Percentiles rank a stretch among this genome's conserved stretches.
Conservation (phyloP, 1,284 basidiomycete genomes). For the Malassezia nana region DNA sequence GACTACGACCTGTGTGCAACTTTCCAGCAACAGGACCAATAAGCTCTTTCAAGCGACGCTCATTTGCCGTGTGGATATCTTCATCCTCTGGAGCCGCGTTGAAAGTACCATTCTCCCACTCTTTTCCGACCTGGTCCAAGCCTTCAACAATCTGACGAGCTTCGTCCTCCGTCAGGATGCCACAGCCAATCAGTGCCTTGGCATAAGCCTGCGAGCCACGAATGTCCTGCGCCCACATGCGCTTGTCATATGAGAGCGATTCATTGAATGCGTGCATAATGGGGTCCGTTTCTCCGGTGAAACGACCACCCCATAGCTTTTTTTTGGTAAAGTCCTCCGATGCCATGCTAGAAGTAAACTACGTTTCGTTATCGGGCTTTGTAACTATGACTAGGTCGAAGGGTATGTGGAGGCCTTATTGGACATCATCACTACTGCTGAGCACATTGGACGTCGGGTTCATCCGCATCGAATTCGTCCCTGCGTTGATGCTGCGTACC, state of each 20-base stretch:
- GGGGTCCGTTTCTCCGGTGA: slow-evolving; percentile 44
- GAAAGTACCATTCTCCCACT: slow-evolving; percentile 59
- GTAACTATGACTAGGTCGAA: slow-evolving; percentile 3
- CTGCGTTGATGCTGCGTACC: slow-evolving; percentile 24
- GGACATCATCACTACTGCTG: slow-evolving; percentile 20
- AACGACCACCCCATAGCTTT: slow-evolving; percentile 48
- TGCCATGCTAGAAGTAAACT: neutral
- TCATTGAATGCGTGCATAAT: slow-evolving; percentile 46
- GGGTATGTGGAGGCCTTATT: slow-evolving; percentile 4
- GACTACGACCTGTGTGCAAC: slow-evolving; percentile 78
- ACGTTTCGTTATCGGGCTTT: neutral
- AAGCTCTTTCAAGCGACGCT: slow-evolving; percentile 81
- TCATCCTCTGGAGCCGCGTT: slow-evolving; percentile 64
- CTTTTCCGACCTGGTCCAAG: slow-evolving; percentile 65
- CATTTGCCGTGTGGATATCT: slow-evolving; percentile 99
- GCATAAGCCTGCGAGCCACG: slow-evolving; percentile 90
- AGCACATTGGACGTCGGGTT: slow-evolving; percentile 36
- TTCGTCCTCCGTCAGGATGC: slow-evolving; percentile 69
- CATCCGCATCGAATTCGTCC: slow-evolving; percentile 24
- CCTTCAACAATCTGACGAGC: slow-evolving; percentile 62
- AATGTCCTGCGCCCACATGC: slow-evolving; percentile 86
- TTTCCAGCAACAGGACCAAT: slow-evolving; percentile 58
- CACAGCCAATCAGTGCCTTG: slow-evolving; percentile 67
- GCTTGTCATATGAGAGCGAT: slow-evolving; percentile 82
- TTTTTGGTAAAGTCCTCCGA: slow-evolving; percentile 40